Percentiles rank a stretch among this genome's conserved stretches.
Conservation (phyloP, 208 protist species). For the Acanthamoeba castellanii region DNA sequence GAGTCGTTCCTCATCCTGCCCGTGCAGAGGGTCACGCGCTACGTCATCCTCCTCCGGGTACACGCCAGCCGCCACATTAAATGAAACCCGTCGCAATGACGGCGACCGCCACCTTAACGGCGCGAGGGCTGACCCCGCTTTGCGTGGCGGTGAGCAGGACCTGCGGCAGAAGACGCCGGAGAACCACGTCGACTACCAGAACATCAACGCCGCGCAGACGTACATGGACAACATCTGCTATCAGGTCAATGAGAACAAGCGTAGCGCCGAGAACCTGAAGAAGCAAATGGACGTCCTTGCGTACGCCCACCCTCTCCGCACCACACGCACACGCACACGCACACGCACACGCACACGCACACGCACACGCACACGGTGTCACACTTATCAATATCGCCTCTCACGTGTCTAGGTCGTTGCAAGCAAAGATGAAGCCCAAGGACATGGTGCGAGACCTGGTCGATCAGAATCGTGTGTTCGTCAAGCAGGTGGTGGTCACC, state of each 20-base stretch:
- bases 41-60: slow-evolving; percentile 56
- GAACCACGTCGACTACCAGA: slow-evolving; percentile 37
- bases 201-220: slow-evolving; percentile 37
- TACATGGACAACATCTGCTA: slow-evolving; percentile 70
- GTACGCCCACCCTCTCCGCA: neutral
- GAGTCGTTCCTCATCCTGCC: slow-evolving; percentile 64
- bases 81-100: no score
- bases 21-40: slow-evolving; percentile 49
- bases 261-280: slow-evolving; percentile 59
- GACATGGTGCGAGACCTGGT: slow-evolving; percentile 52
- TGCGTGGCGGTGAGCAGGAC: neutral
- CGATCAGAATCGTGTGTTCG: slow-evolving; percentile 44
- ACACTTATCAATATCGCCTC: no score
- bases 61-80: neutral
- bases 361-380: neutral
- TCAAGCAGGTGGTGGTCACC: slow-evolving; percentile 22
- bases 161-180: slow-evolving; percentile 30
- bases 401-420: neutral
- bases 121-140: neutral
- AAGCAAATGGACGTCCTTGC: slow-evolving; percentile 68
- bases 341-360: no score
- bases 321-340: neutral
- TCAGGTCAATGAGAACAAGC: slow-evolving; percentile 60
- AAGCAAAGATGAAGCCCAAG: slow-evolving; percentile 59
- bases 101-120: no score